A percentile compares a stretch with the other conserved stretches of the same genome.
phyloP scores from a whole-genome alignment of 805 yeast genomes.

The Saccharomycopsis synnaedendra region DNA sequence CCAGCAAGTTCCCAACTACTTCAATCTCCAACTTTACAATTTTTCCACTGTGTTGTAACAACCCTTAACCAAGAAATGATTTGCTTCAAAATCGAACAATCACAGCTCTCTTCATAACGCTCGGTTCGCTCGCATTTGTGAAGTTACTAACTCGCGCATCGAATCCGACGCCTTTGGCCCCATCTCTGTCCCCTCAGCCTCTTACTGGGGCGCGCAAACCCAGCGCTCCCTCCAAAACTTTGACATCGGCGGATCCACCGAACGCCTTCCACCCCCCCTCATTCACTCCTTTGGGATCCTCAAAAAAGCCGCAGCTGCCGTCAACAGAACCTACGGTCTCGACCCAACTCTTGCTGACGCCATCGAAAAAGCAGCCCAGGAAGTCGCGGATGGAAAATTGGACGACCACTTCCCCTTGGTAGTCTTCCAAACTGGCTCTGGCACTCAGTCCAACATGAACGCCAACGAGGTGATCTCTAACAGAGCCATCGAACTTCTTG shows the following conservation, averaged over 20 bases:
- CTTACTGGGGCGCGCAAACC: constrained; percentile 98
- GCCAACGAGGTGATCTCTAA: constrained; percentile 97
- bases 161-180: too few species aligned
- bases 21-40: too few species aligned
- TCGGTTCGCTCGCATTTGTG: too few species aligned
- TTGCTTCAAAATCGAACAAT: too few species aligned
- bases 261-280: constrained; percentile 83
- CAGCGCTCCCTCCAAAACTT: constrained; percentile 87
- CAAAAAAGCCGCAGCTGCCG: constrained; percentile 90
- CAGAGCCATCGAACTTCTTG: constrained; percentile 92
- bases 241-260: constrained; percentile 89
- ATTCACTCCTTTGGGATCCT: constrained; percentile 85
- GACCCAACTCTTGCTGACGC: constrained; percentile 77
- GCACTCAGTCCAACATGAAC: constrained; percentile 97
- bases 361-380: constrained; percentile 88
- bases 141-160: too few species aligned
- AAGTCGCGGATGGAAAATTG: constrained; percentile 83
- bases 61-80: too few species aligned
- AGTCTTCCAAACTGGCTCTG: constrained; percentile 97
- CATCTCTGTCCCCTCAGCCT: constrained; percentile 29
- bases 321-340: constrained; percentile 73
- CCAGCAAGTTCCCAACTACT: too few species aligned
- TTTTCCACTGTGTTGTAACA: too few species aligned
- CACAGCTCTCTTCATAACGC: too few species aligned
- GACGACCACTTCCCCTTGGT: constrained; percentile 93